These are phyloP conservation scores for Lipomyces yamanashiensis DNA, from an alignment of 805 yeast genomes.

Conservation along the genomic window DNA sequence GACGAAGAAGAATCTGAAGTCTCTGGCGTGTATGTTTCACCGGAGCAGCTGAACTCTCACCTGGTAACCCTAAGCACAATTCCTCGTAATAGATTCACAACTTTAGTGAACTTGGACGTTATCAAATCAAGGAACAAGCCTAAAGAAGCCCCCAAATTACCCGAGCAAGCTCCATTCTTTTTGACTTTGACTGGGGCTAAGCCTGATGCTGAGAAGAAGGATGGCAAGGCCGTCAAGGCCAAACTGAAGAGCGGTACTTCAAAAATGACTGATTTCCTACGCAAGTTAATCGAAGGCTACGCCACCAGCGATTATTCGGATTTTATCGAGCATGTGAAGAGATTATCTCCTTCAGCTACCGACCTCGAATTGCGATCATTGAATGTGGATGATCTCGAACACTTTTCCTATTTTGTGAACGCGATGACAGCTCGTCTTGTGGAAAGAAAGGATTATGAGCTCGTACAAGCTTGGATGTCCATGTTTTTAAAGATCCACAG, in stretches of 20 bases:
- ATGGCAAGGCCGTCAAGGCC: slow-evolving; percentile 23
- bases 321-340: slow-evolving; percentile 61
- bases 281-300: slow-evolving; percentile 59
- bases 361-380: slow-evolving; percentile 89
- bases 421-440: slow-evolving; percentile 67
- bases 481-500: slow-evolving; percentile 80
- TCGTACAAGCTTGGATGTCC: slow-evolving; percentile 78
- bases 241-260: slow-evolving; percentile 12
- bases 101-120: slow-evolving; percentile 77
- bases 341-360: slow-evolving; percentile 72
- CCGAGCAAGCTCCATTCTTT: slow-evolving; percentile 83
- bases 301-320: slow-evolving; percentile 47
- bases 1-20: slow-evolving; percentile 44
- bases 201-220: slow-evolving; percentile 38
- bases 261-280: slow-evolving; percentile 61
- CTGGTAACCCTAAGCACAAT: slow-evolving; percentile 76
- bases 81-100: slow-evolving; percentile 77
- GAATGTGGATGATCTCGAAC: slow-evolving; percentile 59
- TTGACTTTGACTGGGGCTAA: slow-evolving; percentile 53
- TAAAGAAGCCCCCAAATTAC: slow-evolving; percentile 81
- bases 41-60: slow-evolving; percentile 65
- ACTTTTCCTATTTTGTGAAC: slow-evolving; percentile 66
- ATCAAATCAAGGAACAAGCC: slow-evolving; percentile 90
- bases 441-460: slow-evolving; percentile 67
- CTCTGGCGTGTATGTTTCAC: slow-evolving; percentile 47